Percentiles rank a stretch among this genome's conserved stretches.
These are phyloP conservation scores for Hypoxylon lenormandii DNA, from an alignment of 495 filamentous ascomycete species.

Conservation along the genomic window DNA sequence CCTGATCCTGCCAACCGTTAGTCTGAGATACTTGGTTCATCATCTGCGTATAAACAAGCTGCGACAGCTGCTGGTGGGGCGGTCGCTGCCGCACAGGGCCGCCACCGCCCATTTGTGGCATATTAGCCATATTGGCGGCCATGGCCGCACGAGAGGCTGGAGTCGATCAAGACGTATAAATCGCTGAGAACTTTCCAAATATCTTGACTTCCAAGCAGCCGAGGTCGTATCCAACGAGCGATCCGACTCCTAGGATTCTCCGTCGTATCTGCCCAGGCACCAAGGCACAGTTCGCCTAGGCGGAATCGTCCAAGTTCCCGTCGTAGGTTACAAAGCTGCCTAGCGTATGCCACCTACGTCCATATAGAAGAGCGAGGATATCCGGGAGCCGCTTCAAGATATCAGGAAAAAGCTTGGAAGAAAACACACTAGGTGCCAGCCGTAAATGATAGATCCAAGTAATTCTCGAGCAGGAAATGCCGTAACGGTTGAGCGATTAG, in stretches of 20 bases:
- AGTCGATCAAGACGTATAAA: constrained; percentile 35
- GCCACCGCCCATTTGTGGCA: constrained; percentile 57
- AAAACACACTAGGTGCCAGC: not conserved
- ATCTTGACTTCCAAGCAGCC: not conserved
- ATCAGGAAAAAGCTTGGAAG: not conserved
- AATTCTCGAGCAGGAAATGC: not conserved
- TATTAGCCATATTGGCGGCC: constrained; percentile 64
- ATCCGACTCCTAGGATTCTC: not conserved
- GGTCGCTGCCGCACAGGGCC: constrained; percentile 47
- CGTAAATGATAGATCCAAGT: not conserved
- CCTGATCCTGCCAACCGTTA: constrained; percentile 52
- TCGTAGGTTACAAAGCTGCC: constrained; percentile 45
- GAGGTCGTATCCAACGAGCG: too few species aligned
- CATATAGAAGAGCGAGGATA: constrained; percentile 40
- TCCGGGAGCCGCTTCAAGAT: not conserved
- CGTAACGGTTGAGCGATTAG: not conserved
- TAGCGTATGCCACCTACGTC: constrained; percentile 44
- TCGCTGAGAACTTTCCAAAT: not conserved
- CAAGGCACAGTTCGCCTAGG: not conserved
- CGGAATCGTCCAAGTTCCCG: constrained; percentile 27
- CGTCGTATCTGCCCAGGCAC: constrained; percentile 1
- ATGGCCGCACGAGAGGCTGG: constrained; percentile 54
- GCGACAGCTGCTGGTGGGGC: constrained; percentile 52
- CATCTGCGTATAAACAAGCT: constrained; percentile 46
- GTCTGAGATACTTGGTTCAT: constrained; percentile 31